Evolutionary conservation across 768 basidiomycete species (phyloP).

Genomic region (Leucocoprinus leucothites): DNA sequence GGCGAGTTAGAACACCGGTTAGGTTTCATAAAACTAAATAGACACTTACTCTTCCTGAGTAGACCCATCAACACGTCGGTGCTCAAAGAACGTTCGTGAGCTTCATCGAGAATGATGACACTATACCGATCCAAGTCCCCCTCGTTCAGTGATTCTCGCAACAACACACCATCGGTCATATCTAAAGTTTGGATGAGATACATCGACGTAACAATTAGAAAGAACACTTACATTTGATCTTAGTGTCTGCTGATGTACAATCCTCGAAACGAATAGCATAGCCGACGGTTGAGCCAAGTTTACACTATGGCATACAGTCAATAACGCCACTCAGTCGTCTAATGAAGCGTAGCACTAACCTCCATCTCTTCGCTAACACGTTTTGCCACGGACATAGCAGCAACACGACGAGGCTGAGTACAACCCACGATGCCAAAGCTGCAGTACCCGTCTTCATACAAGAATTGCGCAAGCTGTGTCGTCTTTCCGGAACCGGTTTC

Average conservation of each 20-base stretch:
- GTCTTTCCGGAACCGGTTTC: conserved; percentile 99
- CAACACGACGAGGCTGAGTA: conserved; percentile 97
- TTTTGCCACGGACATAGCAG: conserved; percentile 99
- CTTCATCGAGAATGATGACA: conserved; percentile 98
- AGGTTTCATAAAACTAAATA: neutral
- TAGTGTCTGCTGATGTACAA: conserved; percentile 90
- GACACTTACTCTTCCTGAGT: conserved; percentile 76
- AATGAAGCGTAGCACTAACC: conserved; percentile 39
- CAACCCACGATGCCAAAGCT: conserved; percentile 89
- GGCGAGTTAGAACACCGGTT: neutral
- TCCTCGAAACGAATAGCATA: conserved; percentile 99
- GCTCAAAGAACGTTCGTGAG: conserved; percentile 95
- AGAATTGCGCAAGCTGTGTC: conserved; percentile 91
- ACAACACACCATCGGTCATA: conserved; percentile 98
- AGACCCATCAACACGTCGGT: conserved; percentile 99
- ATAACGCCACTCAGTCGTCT: neutral
- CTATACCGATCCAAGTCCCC: conserved; percentile 98
- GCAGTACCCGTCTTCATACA: conserved; percentile 97
- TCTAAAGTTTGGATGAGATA: conserved; percentile 42
- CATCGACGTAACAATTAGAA: neutral
- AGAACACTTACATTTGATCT: conserved; percentile 82
- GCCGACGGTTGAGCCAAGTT: conserved; percentile 87
- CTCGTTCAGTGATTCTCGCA: conserved; percentile 97
- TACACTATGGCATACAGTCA: conserved; percentile 50
- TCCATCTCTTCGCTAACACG: conserved; percentile 99